These are phyloP conservation scores for Mortierella sp. DNA, from an alignment of 371 early-diverging fungal genomes.

Conservation along the genomic window DNA sequence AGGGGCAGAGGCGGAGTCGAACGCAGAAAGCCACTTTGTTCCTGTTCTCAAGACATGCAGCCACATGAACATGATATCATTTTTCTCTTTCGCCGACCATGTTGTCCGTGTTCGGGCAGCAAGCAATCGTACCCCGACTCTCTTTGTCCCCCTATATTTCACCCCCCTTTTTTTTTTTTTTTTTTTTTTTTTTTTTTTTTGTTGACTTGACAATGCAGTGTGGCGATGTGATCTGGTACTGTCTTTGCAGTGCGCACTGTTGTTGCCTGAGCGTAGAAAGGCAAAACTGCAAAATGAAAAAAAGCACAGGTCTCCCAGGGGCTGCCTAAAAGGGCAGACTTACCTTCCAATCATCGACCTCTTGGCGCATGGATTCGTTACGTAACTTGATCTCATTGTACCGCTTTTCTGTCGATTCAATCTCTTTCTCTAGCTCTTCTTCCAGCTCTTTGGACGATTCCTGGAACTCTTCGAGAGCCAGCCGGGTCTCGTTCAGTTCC, in stretches of 20 bases:
- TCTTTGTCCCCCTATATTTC: too few species aligned
- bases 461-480: conserved; percentile 71
- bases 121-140: too few species aligned
- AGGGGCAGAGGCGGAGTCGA: not conserved
- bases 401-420: conserved; percentile 68
- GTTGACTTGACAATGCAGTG: too few species aligned
- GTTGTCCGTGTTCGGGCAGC: too few species aligned
- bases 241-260: too few species aligned
- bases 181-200: too few species aligned
- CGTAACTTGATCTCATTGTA: conserved; percentile 69
- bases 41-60: too few species aligned
- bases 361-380: conserved; percentile 64
- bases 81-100: too few species aligned
- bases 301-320: not conserved
- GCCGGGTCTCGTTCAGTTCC: conserved; percentile 65
- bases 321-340: conserved; percentile 6
- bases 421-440: conserved; percentile 71
- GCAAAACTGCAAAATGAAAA: not conserved
- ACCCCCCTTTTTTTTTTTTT: too few species aligned
- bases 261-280: too few species aligned
- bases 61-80: too few species aligned
- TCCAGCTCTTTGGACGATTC: conserved; percentile 69
- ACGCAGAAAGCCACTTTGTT: not conserved
- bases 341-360: conserved; percentile 82
- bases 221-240: too few species aligned